These are phyloP conservation scores for Chlorella sp. DNA, from an alignment of 139 green algal genomes.

Conservation along the genomic window DNA sequence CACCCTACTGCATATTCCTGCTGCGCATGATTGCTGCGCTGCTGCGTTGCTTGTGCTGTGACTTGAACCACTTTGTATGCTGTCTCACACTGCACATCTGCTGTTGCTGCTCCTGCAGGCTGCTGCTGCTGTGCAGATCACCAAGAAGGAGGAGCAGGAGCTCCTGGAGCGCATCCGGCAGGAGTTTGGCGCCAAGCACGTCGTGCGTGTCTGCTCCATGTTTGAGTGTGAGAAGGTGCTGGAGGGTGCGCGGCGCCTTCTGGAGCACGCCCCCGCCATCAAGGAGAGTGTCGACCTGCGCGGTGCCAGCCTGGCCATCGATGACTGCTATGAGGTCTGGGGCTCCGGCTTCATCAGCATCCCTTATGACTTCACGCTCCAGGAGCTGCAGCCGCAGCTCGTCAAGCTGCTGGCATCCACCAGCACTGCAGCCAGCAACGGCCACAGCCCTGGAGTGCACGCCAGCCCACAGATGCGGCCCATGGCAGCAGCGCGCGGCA, in stretches of 20 bases:
- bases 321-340: slow-evolving; percentile 84
- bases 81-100: no score
- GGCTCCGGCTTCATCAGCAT: slow-evolving; percentile 84
- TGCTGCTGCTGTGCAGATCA: slow-evolving; percentile 33
- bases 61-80: no score
- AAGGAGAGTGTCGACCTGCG: slow-evolving; percentile 63
- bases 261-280: slow-evolving; percentile 70
- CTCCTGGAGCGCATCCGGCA: slow-evolving; percentile 41
- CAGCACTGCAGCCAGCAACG: slow-evolving; percentile 10
- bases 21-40: no score
- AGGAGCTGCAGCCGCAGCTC: slow-evolving; percentile 50
- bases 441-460: background rate
- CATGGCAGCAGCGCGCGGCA: no score
- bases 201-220: slow-evolving; percentile 48
- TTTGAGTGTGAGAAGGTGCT: slow-evolving; percentile 52
- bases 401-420: slow-evolving; percentile 44
- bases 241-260: slow-evolving; percentile 55
- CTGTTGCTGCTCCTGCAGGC: no score
- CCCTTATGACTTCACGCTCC: slow-evolving; percentile 74
- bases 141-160: slow-evolving; percentile 36
- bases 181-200: slow-evolving; percentile 17
- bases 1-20: no score
- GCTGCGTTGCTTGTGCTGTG: no score
- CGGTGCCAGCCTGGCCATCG: slow-evolving; percentile 71
- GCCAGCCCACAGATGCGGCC: background rate